These are phyloP conservation scores for Elymus sibiricus DNA, from an alignment of 176 grass and related monocot genomes.

Conservation along the genomic window DNA sequence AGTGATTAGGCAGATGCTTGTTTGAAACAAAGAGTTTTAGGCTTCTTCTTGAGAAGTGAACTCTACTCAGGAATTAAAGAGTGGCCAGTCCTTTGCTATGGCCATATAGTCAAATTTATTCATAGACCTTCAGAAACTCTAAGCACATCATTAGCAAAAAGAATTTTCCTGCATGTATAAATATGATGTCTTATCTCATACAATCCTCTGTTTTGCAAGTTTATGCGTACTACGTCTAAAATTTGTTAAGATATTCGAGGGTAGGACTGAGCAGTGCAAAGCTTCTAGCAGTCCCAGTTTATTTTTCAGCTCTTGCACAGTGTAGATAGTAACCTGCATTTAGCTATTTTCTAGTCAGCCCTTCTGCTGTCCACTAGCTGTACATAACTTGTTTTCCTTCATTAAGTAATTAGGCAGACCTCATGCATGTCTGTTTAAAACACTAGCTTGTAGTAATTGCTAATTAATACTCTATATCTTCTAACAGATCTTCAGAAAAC, in stretches of 20 bases:
- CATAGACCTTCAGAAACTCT: not conserved
- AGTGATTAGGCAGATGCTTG: not conserved
- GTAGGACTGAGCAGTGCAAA: not conserved
- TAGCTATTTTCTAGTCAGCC: not conserved
- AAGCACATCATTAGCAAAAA: not conserved
- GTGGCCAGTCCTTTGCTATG: not conserved
- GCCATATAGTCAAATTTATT: not conserved
- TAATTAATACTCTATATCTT: not conserved
- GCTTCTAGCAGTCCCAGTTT: not conserved
- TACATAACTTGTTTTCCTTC: not conserved
- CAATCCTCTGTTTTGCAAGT: not conserved
- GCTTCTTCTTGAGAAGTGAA: not conserved
- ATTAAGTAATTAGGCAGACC: not conserved
- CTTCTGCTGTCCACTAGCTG: not conserved
- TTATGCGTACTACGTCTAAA: not conserved
- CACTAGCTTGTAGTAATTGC: not conserved
- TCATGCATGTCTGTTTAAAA: not conserved
- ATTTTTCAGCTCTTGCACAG: not conserved
- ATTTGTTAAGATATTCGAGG: not conserved
- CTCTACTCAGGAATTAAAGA: constrained; percentile 8
- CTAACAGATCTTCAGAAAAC: constrained; percentile 19
- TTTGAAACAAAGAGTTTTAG: not conserved
- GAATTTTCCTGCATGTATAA: not conserved
- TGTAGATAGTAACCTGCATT: not conserved
- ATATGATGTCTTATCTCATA: not conserved